Evolutionary conservation across 1,284 basidiomycete species (phyloP).

Genomic region (Prillingera fragicola): DNA sequence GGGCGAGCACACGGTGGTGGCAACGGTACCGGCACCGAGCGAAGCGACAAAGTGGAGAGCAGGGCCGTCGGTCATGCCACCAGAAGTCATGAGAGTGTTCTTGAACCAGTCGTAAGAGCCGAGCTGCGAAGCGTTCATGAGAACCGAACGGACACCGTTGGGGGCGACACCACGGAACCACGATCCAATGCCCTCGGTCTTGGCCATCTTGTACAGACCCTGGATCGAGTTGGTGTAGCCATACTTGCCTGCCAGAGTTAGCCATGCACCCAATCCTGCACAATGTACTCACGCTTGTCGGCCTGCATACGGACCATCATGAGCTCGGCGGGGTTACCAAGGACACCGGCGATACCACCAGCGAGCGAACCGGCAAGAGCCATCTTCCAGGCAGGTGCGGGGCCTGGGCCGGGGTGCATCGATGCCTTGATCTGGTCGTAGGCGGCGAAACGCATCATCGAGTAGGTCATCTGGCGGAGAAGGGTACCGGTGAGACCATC

Average conservation of each 20-base stretch:
- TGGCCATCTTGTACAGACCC: slow-evolving; percentile 76
- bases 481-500: slow-evolving; percentile 85
- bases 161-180: slow-evolving; percentile 74
- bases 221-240: slow-evolving; percentile 83
- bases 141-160: slow-evolving; percentile 74
- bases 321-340: slow-evolving; percentile 84
- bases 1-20: slow-evolving; percentile 88
- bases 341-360: slow-evolving; percentile 71
- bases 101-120: slow-evolving; percentile 92
- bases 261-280: background rate
- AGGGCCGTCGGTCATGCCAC: slow-evolving; percentile 72
- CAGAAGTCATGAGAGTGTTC: slow-evolving; percentile 62
- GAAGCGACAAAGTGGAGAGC: slow-evolving; percentile 74
- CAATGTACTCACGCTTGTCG: slow-evolving; percentile 54
- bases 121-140: slow-evolving; percentile 89
- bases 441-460: slow-evolving; percentile 84
- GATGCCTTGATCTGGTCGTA: slow-evolving; percentile 85
- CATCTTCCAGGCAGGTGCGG: slow-evolving; percentile 69
- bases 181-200: slow-evolving; percentile 71
- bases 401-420: slow-evolving; percentile 56
- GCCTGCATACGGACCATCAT: slow-evolving; percentile 80
- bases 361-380: slow-evolving; percentile 66
- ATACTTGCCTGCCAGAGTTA: slow-evolving; percentile 57
- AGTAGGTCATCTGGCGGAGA: slow-evolving; percentile 89
- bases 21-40: slow-evolving; percentile 81